Evolutionary conservation across 306 rosid genomes (phyloP).

Genomic region (Lagenaria siceraria): DNA sequence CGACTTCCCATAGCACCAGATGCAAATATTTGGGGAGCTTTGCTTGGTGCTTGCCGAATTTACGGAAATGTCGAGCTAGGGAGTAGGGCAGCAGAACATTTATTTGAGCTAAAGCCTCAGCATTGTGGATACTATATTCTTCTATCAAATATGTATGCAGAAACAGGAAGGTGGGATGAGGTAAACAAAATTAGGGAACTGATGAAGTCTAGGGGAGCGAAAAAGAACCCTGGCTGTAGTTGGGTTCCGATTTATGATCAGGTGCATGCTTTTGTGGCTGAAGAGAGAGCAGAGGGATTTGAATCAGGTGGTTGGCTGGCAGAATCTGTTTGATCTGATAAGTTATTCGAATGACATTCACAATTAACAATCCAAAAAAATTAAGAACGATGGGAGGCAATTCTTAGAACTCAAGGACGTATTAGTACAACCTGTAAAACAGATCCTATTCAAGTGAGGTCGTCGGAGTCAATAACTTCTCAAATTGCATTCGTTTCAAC

Average conservation of each 20-base stretch:
- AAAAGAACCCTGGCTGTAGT: slow-evolving; percentile 66
- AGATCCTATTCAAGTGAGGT: no score
- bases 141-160: slow-evolving; percentile 85
- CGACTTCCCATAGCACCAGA: slow-evolving; percentile 47
- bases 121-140: slow-evolving; percentile 79
- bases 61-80: slow-evolving; percentile 63
- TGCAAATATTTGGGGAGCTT: slow-evolving; percentile 80
- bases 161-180: slow-evolving; percentile 85
- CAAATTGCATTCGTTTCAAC: neutral
- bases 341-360: neutral
- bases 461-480: neutral
- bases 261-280: slow-evolving; percentile 49
- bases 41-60: slow-evolving; percentile 81
- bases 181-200: slow-evolving; percentile 62
- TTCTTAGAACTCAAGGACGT: no score
- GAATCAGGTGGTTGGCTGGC: slow-evolving; percentile 27
- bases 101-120: slow-evolving; percentile 53
- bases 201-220: slow-evolving; percentile 67
- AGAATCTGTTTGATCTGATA: slow-evolving; percentile 18
- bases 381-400: neutral
- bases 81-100: slow-evolving; percentile 66
- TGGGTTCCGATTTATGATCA: slow-evolving; percentile 61
- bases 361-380: neutral
- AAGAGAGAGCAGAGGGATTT: slow-evolving; percentile 39
- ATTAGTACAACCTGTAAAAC: no score